A percentile compares a stretch with the other conserved stretches of the same genome.
These are phyloP conservation scores for Neofusicoccum umdonicola DNA, from an alignment of 2,329 filamentous ascomycete genomes.

Conservation along the genomic window DNA sequence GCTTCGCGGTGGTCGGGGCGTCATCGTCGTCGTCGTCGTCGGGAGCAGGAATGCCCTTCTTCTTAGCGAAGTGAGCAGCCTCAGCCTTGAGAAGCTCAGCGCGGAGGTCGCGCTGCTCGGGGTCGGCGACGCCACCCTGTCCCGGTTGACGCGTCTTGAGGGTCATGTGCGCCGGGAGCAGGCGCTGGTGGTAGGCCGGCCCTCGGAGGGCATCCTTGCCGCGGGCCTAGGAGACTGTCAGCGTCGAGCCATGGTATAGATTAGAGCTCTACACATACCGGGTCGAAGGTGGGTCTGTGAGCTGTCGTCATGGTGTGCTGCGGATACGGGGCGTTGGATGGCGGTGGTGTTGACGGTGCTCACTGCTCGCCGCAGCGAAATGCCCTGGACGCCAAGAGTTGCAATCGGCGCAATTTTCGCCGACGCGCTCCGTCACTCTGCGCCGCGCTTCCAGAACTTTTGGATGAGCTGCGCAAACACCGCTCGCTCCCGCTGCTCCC, in stretches of 20 bases:
- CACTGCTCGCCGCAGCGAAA: neutral
- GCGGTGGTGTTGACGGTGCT: neutral
- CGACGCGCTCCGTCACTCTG: conserved; percentile 13
- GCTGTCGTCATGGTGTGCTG: conserved; percentile 50
- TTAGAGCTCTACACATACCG: conserved; percentile 53
- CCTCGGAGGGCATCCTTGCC: conserved; percentile 94
- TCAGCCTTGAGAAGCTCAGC: conserved; percentile 89
- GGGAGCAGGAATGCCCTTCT: conserved; percentile 60
- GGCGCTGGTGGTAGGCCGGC: conserved; percentile 91
- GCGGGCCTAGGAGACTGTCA: conserved; percentile 61
- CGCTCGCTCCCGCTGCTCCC: neutral
- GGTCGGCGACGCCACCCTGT: conserved; percentile 79
- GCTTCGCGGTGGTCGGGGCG: conserved; percentile 60
- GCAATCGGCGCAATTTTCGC: neutral
- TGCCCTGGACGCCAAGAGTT: neutral
- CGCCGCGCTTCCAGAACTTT: conserved; percentile 3
- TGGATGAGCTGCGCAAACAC: neutral
- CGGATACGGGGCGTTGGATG: neutral
- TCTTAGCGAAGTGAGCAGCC: conserved; percentile 81
- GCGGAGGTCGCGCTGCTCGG: conserved; percentile 71
- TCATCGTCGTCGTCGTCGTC: conserved; percentile 46
- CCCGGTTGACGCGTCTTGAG: conserved; percentile 87
- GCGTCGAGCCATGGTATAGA: conserved; percentile 13
- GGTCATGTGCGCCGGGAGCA: conserved; percentile 88
- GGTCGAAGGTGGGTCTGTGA: conserved; percentile 92